Percentiles rank a stretch among this genome's conserved stretches.
phyloP scores from a whole-genome alignment of 805 yeast genomes.

The Saccharomycopsis fibuligera region DNA sequence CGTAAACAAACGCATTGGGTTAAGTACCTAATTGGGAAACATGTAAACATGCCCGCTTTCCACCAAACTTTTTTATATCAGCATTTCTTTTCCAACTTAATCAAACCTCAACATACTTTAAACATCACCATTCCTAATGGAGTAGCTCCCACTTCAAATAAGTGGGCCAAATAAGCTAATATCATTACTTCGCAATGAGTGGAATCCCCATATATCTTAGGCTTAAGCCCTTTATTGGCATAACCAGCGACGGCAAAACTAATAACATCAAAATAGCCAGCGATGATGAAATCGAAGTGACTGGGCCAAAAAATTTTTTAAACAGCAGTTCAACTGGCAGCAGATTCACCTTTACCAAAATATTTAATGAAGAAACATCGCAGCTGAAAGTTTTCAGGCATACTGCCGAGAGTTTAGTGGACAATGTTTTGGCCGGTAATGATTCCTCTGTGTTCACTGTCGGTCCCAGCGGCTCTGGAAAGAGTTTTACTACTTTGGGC shows the following conservation, averaged over 20 bases:
- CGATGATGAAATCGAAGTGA: slow-evolving; percentile 25
- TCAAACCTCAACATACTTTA: too few species aligned
- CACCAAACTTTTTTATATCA: too few species aligned
- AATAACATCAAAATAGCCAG: slow-evolving; percentile 24
- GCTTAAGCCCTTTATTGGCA: slow-evolving; percentile 7
- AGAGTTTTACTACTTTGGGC: slow-evolving; percentile 35
- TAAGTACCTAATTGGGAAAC: too few species aligned
- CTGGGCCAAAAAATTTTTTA: slow-evolving; percentile 19
- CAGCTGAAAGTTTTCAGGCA: slow-evolving; percentile 34
- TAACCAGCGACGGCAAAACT: slow-evolving; percentile 9
- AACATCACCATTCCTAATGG: too few species aligned
- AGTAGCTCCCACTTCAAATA: too few species aligned
- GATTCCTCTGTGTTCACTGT: slow-evolving; percentile 43
- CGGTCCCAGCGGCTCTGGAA: slow-evolving; percentile 53
- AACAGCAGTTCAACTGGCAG: slow-evolving; percentile 25
- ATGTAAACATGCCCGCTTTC: too few species aligned
- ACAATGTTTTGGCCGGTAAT: slow-evolving; percentile 18
- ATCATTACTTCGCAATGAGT: not conserved
- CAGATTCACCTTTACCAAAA: slow-evolving; percentile 26
- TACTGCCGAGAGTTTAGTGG: slow-evolving; percentile 11
- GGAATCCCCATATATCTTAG: slow-evolving; percentile 18
- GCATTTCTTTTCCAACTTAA: too few species aligned
- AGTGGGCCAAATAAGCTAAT: too few species aligned
- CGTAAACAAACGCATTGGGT: too few species aligned
- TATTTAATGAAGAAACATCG: slow-evolving; percentile 28